Base-by-base conservation (phyloP, 768 basidiomycete genomes). In the Jaapia argillacea region DNA sequence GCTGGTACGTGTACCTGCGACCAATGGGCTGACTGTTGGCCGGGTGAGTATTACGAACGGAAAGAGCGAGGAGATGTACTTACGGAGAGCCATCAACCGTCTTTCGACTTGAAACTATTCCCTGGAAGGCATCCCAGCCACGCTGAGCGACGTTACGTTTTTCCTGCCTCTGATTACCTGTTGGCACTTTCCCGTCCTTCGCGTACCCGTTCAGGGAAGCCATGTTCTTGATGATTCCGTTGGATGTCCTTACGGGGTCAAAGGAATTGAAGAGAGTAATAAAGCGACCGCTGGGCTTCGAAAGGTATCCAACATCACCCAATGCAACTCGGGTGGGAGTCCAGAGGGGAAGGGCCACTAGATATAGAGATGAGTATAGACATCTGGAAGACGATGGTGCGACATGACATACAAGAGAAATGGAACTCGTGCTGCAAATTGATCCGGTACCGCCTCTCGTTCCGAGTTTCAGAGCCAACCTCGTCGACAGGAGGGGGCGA, bases 241-340 rank as follows among this genome's bases (percentile, higher is more conserved):
- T 64, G 1, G 61, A 55, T 5, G 74, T 65, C 47, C 69, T 69
- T 31, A 61, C 58, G 4, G 77, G 80, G 41, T 71, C 63, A 55
- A 77, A 70, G 1, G 81, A 74, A 57, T 87, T 84, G 62, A 87
- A 78, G 5, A 89, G 65, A 5, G 77, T 79, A 45, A 85, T 61
- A 50, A 91, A 91, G 36, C 64, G 60, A 2, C 86, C 87, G n/a
- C 61, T 59, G 0, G 79, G 74, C 51, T 80, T 83, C 25, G 66
- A 68, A 21, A 88, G 61, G 56, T 83, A 91, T 2, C 88, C 88
- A 6, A 90, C 79, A 2, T 79, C 77, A 5, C 87, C 88, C 2
- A 88, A 60, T 10, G 68, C 7, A 7, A 38, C 37, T 10, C 18
- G 7, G 10, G 7, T 10, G 27, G 28, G 31, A 10, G 28, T 2